Base-by-base conservation (phyloP, 1,284 basidiomycete species). In the Papiliotrema laurentii region DNA sequence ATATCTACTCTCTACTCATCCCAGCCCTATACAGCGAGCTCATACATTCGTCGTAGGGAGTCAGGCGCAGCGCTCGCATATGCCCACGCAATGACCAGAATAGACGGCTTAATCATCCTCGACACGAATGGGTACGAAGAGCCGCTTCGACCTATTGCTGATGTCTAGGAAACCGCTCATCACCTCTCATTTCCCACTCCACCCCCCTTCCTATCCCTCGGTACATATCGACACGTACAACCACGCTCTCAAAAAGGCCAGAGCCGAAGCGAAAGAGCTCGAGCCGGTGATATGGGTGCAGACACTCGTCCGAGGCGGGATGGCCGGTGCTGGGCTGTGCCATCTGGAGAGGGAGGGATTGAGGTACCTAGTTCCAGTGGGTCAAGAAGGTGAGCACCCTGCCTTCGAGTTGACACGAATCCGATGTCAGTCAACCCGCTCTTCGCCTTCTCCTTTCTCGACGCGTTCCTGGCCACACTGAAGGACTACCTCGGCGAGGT, bases 61-160 rank as follows among this genome's bases (percentile, higher is more conserved):
- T n/a, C n/a, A n/a, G n/a, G n/a, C n/a, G n/a, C n/a, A n/a, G n/a
- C n/a, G n/a, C n/a, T n/a, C n/a, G n/a, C n/a, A n/a, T n/a, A n/a
- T n/a, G n/a, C n/a, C n/a, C n/a, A n/a, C n/a, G n/a, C n/a, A 6
- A 72, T 74, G 72, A 55, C 69, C 4, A 49, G 66, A 28, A 85
- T 96, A 69, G 91, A 96, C 74, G 91, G 91, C 11, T 77, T 96
- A 54, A 92, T 96, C 65, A 85, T 94, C 54, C 78, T 94, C 47
- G 89, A 92, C 72, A 78, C 80, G 50, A 79, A 81, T 57, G 87
- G 88, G 84, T 88, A 61, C 63, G 84, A 75, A 39, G 31, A 45
- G 51, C 28, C 24, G 18, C 47, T 24, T 35, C 42, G 16, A 16
- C 22, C 11, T 11, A 35, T 26, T 2, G 6, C 22, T 35, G 37